Percentiles rank a stretch among this genome's conserved stretches.
These are phyloP conservation scores for Diplogelasinospora grovesii DNA, from an alignment of 495 filamentous ascomycete genomes.

Conservation along the genomic window DNA sequence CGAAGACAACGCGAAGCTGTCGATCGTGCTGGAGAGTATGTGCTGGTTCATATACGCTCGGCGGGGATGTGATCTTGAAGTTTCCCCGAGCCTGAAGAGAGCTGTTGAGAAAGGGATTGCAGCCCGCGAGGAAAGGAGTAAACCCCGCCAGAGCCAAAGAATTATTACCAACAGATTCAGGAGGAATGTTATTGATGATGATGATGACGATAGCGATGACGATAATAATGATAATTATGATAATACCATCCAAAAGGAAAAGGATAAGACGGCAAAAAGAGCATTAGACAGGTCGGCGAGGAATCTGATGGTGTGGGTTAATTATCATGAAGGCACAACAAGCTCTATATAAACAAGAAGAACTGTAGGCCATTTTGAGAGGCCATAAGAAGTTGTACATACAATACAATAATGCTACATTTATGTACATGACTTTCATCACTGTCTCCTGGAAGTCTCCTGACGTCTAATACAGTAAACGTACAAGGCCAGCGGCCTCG, in stretches of 20 bases:
- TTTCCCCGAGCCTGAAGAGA: slow-evolving; percentile 39
- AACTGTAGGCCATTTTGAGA: neutral
- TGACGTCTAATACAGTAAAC: too few species aligned
- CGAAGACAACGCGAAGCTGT: slow-evolving; percentile 75
- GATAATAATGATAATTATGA: slow-evolving; percentile 11
- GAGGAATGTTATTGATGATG: slow-evolving; percentile 20
- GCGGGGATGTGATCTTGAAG: slow-evolving; percentile 35
- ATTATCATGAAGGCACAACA: slow-evolving; percentile 17
- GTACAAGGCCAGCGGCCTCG: too few species aligned
- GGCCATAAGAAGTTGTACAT: too few species aligned
- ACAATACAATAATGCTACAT: too few species aligned
- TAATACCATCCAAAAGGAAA: too few species aligned
- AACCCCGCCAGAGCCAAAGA: too few species aligned
- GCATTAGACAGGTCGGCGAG: slow-evolving; percentile 31
- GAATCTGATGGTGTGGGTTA: slow-evolving; percentile 31
- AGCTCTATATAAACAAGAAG: neutral
- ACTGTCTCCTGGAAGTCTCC: slow-evolving; percentile 27
- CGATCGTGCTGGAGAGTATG: slow-evolving; percentile 66
- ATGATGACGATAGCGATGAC: slow-evolving; percentile 22
- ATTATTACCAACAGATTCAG: slow-evolving; percentile 33
- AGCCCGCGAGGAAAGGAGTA: slow-evolving; percentile 48
- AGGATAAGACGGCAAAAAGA: slow-evolving; percentile 25
- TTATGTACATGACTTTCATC: slow-evolving; percentile 1
- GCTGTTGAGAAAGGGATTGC: slow-evolving; percentile 58
- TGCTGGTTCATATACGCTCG: slow-evolving; percentile 49